Evolutionary conservation across 208 protist species (phyloP).

Genomic region (Leishmania arabica): DNA sequence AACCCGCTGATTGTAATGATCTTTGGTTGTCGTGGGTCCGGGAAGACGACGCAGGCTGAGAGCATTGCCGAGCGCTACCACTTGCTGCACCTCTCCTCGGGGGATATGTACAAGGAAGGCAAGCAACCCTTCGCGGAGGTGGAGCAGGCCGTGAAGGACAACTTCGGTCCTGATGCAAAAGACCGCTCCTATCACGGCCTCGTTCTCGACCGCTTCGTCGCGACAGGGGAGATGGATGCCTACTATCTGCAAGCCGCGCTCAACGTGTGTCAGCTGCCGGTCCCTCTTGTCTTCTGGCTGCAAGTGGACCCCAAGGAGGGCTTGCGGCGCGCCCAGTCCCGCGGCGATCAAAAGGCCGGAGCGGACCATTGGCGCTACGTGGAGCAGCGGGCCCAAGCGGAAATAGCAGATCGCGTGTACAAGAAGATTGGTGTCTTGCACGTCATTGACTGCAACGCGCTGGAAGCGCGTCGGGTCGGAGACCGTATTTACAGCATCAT

Average conservation of each 20-base stretch:
- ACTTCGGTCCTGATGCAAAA: slow-evolving; percentile 59
- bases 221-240: slow-evolving; percentile 72
- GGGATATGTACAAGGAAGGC: slow-evolving; percentile 59
- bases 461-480: slow-evolving; percentile 43
- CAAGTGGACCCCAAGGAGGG: slow-evolving; percentile 64
- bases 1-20: slow-evolving; percentile 77
- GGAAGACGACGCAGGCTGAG: slow-evolving; percentile 76
- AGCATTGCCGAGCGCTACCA: slow-evolving; percentile 67
- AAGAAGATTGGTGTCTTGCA: slow-evolving; percentile 54
- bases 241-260: slow-evolving; percentile 83
- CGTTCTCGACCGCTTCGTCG: slow-evolving; percentile 87
- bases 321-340: slow-evolving; percentile 56
- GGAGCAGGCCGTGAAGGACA: slow-evolving; percentile 45
- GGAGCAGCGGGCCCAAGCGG: slow-evolving; percentile 72
- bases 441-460: slow-evolving; percentile 47
- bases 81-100: slow-evolving; percentile 74
- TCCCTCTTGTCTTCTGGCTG: slow-evolving; percentile 81
- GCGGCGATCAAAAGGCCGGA: slow-evolving; percentile 52
- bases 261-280: slow-evolving; percentile 48
- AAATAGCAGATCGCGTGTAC: slow-evolving; percentile 65
- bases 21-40: slow-evolving; percentile 78
- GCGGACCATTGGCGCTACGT: slow-evolving; percentile 58
- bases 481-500: slow-evolving; percentile 52
- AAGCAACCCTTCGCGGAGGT: slow-evolving; percentile 84
- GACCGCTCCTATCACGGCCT: slow-evolving; percentile 68